These are phyloP conservation scores for Fusarium dlaminii DNA, from an alignment of 2,329 filamentous ascomycete species.

Conservation along the genomic window DNA sequence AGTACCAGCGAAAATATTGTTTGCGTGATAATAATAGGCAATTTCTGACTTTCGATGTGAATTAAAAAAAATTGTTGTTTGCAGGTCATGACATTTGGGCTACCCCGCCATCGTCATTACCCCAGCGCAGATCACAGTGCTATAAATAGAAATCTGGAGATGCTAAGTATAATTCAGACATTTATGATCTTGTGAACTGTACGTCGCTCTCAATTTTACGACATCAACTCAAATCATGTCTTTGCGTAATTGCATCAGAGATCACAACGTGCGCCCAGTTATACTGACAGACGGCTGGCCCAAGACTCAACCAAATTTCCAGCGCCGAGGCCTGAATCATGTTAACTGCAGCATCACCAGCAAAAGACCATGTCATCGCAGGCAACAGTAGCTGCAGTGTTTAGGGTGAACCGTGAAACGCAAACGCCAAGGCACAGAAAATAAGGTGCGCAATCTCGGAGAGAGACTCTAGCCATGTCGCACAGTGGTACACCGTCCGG, in stretches of 20 bases:
- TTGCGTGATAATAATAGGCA: neutral
- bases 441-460: neutral
- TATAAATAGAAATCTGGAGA: neutral
- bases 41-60: rapidly evolving
- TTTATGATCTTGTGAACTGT: neutral
- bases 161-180: neutral
- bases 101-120: neutral
- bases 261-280: no score
- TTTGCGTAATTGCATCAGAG: no score
- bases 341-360: neutral
- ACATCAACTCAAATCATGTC: neutral
- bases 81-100: no score
- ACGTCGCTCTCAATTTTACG: neutral
- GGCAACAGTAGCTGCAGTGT: neutral
- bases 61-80: neutral
- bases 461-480: neutral
- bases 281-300: no score
- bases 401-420: rapidly evolving
- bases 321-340: rapidly evolving
- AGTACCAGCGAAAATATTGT: rapidly evolving
- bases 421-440: neutral
- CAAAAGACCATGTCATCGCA: neutral
- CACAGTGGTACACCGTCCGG: neutral
- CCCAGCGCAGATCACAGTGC: neutral
- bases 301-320: neutral